These are phyloP conservation scores for Skeletonema costatum DNA, from an alignment of 108 stramenopile species.

Conservation along the genomic window DNA sequence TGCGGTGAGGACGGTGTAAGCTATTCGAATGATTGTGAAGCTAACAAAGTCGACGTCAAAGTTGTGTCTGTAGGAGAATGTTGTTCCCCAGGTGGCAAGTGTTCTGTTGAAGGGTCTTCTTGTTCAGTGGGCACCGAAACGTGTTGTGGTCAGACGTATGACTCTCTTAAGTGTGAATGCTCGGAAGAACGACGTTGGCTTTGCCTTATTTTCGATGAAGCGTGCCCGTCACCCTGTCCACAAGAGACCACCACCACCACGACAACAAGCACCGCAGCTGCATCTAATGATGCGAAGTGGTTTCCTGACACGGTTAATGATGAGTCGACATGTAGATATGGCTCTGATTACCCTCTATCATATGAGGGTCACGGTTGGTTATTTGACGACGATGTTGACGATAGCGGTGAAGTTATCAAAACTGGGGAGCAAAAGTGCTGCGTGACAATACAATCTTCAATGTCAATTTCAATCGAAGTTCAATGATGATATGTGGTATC, in stretches of 20 bases:
- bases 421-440: neutral
- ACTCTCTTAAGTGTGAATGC: no score
- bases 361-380: neutral
- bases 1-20: neutral
- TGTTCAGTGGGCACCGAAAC: no score
- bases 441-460: neutral
- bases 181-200: neutral
- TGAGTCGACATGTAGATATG: neutral
- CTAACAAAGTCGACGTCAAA: neutral
- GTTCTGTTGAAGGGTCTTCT: no score
- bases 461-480: neutral
- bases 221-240: neutral
- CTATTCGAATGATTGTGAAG: neutral
- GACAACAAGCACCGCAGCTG: neutral
- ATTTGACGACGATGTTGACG: neutral
- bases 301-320: neutral
- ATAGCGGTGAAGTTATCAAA: no score
- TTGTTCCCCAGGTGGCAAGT: no score
- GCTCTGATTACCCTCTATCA: neutral
- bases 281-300: neutral
- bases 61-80: neutral
- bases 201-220: neutral
- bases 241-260: neutral
- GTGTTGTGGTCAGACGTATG: no score
- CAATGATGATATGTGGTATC: neutral